A percentile compares a stretch with the other conserved stretches of the same genome.
phyloP scores from a whole-genome alignment of 1,284 basidiomycete genomes.

The Ustilago tritici region DNA sequence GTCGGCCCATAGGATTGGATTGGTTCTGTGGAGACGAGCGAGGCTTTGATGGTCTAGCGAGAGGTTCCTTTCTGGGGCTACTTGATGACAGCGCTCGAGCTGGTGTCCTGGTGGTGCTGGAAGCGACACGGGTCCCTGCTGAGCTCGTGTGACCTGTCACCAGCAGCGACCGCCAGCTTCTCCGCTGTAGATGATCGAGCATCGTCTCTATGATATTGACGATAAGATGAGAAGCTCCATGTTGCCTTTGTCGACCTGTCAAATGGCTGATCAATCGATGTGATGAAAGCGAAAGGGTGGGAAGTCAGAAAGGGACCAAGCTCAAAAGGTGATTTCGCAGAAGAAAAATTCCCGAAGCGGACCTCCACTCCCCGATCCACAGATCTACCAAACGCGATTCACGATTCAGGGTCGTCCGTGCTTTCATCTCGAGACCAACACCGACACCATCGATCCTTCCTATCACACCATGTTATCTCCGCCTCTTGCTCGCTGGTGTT shows the following conservation, averaged over 20 bases:
- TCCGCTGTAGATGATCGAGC: constrained; percentile 16
- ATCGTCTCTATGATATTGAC: constrained; percentile 4
- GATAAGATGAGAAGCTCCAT: background rate
- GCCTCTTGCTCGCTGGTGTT: background rate
- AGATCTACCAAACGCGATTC: background rate
- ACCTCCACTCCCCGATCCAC: constrained; percentile 8
- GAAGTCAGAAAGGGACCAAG: constrained; percentile 1
- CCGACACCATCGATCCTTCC: background rate
- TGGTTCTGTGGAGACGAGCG: background rate
- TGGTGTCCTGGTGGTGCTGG: background rate
- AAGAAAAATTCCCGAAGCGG: background rate
- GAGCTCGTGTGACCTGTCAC: constrained; percentile 7
- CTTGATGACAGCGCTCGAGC: background rate
- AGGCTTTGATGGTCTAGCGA: background rate
- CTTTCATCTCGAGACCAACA: constrained; percentile 1
- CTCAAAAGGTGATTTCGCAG: constrained; percentile 1
- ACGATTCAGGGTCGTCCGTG: background rate
- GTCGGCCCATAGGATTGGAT: no score
- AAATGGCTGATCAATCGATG: constrained; percentile 2
- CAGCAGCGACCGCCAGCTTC: constrained; percentile 13
- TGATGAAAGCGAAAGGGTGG: background rate
- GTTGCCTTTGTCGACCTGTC: background rate
- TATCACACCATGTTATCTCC: background rate
- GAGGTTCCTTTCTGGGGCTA: background rate
- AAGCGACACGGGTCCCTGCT: background rate